Percentiles rank a stretch among this genome's conserved stretches.
Conservation (phyloP, 2,329 filamentous ascomycete genomes). For the Aureobasidium sp. region DNA sequence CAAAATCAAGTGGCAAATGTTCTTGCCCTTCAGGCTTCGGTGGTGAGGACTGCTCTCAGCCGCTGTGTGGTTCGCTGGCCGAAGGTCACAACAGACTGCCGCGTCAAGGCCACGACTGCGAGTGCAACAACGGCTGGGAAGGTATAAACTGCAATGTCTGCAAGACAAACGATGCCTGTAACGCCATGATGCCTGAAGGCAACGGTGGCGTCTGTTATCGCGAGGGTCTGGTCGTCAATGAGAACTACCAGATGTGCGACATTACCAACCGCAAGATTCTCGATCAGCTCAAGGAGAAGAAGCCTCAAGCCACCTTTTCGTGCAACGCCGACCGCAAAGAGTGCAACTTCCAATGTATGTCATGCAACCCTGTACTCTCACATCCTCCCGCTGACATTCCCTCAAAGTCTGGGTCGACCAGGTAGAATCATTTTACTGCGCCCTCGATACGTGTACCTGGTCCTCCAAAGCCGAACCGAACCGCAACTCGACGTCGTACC, state of each 20-base stretch:
- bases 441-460: constrained; percentile 71
- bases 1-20: constrained; percentile 85
- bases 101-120: constrained; percentile 61
- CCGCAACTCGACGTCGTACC: constrained; percentile 75
- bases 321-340: constrained; percentile 66
- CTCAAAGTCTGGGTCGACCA: constrained; percentile 82
- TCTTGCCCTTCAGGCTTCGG: constrained; percentile 87
- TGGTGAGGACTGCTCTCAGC: constrained; percentile 84
- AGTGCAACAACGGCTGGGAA: constrained; percentile 88
- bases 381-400: constrained; percentile 20
- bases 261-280: constrained; percentile 95
- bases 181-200: constrained; percentile 75
- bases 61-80: constrained; percentile 81
- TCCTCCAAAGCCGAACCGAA: constrained; percentile 57
- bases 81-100: constrained; percentile 72
- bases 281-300: constrained; percentile 72
- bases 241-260: constrained; percentile 97
- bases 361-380: not conserved
- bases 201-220: constrained; percentile 86
- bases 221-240: constrained; percentile 79
- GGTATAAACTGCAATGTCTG: constrained; percentile 98
- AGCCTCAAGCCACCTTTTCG: constrained; percentile 89
- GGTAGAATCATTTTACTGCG: constrained; percentile 92
- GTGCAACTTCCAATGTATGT: constrained; percentile 90
- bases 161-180: constrained; percentile 71